Evolutionary conservation across 305 asterid species (phyloP), one percentile per base, ranked within the genome.

Genomic region (Fraxinus platypoda): DNA sequence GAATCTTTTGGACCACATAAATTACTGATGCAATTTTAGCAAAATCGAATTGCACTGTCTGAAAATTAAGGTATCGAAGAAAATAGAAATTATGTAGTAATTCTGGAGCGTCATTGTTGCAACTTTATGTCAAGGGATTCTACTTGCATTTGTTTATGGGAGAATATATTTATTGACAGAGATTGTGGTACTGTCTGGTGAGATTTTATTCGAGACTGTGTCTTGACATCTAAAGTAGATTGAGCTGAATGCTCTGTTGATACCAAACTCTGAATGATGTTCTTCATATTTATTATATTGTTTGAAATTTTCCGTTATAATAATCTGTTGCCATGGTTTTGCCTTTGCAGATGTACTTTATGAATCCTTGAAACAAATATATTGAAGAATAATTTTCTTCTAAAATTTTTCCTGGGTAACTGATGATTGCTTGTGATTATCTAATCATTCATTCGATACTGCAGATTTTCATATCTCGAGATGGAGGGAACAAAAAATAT

Each of bases 401-500:
- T 70, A 28, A 70, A 70, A 3, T 0, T 4, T 70, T 70, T 70
- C 38, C 25, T 2, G 25, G 9, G 25, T 52, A 70, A n/a, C 21
- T 17, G 25, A 28, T 70, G 75, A 37, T 77, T 25, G 71, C n/a
- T 13, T 30, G 5, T 41, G 34, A 66, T 35, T 19, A 26, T 75
- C 79, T 82, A 19, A 84, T 74, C 41, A 17, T 85, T 80, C 81
- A 80, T 84, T 78, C 71, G 76, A 21, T 62, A 76, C 74, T 3
- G 70, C 94, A 97, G 99, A 97, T 97, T 84, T 97, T 97, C 82
- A 87, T 97, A 88, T 92, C 99, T 82, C 95, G 99, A 81, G 98
- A 93, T 79, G 98, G 99, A 83, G 98, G 98, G 73, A 93, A 90
- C 88, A 97, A 95, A 85, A 93, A 91, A 79, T 97, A 88, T 82